Evolutionary conservation across 140 eudicot genomes (phyloP), one percentile per base, ranked within the genome.

Genomic region (Cichorium intybus): DNA sequence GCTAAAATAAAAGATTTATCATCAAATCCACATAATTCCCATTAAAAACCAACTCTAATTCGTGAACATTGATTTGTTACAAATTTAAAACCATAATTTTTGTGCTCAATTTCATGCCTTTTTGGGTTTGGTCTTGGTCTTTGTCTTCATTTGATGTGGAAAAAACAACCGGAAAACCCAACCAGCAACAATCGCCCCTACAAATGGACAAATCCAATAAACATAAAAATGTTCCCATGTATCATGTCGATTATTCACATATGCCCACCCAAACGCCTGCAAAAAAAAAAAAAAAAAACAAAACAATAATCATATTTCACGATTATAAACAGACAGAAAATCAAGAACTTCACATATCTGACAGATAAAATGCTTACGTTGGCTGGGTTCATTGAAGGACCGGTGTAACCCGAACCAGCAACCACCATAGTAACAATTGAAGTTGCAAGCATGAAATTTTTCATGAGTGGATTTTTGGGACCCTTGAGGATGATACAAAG

Each of bases 331-430:
- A 43, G 46, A 39, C n/a, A 39, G 43, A 8, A 37, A 39, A 39
- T 39, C 46, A 39, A 37, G n/a, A 4, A 39, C 46, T 39, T 27
- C 6, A 10, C 0, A 35, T 35, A 35, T 39, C 17, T 39, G 6
- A 39, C 17, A 35, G 3, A 2, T 35, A 35, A 39, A 43, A 43
- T 43, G 15, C 87, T 84, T 59, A 84, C 91, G 60, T 81, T 81
- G 51, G 87, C 87, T 29, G 96, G 96, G 59, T 88, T 88, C 96
- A 88, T 88, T 16, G 96, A 77, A 31, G 96, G 96, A n/a, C 96
- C 96, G 0, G 96, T 85, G 39, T 85, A 88, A 23, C 77, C 46
- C 6, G 96, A 76, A 68, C 96, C 94, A 9, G 78, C 63, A 43
- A 88, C 73, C 15, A 85, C 67, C 77, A 88, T 22, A 12, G 78